phyloP scores from a whole-genome alignment of 441 rosid species.

The Arabidopsis lyrata region DNA sequence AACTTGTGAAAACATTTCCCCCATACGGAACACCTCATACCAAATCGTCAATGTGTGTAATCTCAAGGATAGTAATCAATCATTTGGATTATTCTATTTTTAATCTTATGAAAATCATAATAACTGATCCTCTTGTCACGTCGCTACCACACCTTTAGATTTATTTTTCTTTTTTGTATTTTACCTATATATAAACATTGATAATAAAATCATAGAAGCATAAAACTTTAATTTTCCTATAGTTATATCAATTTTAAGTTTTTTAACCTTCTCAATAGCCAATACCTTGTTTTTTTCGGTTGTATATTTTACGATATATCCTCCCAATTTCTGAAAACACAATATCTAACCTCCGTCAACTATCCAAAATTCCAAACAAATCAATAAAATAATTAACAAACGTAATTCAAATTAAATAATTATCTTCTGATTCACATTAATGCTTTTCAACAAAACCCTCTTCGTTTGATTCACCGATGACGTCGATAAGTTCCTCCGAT shows the following conservation, averaged over 20 bases:
- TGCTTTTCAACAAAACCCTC: not conserved
- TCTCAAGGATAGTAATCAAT: conserved; percentile 28
- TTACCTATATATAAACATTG: not conserved
- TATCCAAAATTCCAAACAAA: not conserved
- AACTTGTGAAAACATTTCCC: conserved; percentile 14
- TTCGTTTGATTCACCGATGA: conserved; percentile 8
- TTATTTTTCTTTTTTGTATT: not conserved
- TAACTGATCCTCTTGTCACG: conserved; percentile 25
- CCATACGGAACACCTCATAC: conserved; percentile 31
- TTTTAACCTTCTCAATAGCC: too few relatives aligned
- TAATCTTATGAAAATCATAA: not conserved
- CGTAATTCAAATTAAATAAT: conserved; percentile 25
- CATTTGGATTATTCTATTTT: conserved; percentile 25
- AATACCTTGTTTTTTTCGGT: not conserved
- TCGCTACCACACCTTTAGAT: conserved; percentile 12
- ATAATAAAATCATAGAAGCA: not conserved
- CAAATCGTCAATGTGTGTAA: conserved; percentile 28
- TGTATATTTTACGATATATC: too few relatives aligned
- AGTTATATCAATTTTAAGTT: not conserved
- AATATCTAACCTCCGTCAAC: not conserved
- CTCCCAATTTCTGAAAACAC: not conserved
- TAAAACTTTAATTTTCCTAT: not conserved
- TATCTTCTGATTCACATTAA: not conserved
- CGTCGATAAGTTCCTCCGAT: conserved; percentile 24
- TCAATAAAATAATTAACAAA: conserved; percentile 4